phyloP scores from a whole-genome alignment of 768 basidiomycete genomes.

The Termitomyces sp. region DNA sequence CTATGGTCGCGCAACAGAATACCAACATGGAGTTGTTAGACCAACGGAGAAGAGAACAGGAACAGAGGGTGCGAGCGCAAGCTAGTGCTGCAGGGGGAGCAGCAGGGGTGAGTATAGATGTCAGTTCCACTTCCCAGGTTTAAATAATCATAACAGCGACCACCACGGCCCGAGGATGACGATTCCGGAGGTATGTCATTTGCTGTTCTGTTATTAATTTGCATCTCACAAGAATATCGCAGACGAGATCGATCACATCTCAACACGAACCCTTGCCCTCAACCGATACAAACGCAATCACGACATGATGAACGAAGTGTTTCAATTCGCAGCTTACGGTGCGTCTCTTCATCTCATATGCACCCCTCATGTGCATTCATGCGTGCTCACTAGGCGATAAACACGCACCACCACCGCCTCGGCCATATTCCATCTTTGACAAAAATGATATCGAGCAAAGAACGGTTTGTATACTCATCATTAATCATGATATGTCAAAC shows the following conservation, averaged over 20 bases:
- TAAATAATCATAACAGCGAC: slow-evolving; percentile 25
- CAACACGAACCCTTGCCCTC: slow-evolving; percentile 67
- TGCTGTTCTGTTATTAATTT: too few species aligned
- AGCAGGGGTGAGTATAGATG: slow-evolving; percentile 28
- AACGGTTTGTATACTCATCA: slow-evolving; percentile 36
- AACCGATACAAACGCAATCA: slow-evolving; percentile 78
- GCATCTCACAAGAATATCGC: not conserved
- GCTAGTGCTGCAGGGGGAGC: slow-evolving; percentile 32
- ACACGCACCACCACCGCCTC: slow-evolving; percentile 31
- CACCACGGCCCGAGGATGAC: slow-evolving; percentile 47
- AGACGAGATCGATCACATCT: slow-evolving; percentile 71
- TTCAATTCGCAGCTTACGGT: slow-evolving; percentile 71
- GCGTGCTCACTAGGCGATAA: slow-evolving; percentile 39
- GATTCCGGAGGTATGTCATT: slow-evolving; percentile 57
- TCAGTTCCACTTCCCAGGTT: slow-evolving; percentile 1
- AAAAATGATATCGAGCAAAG: slow-evolving; percentile 54
- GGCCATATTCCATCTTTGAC: slow-evolving; percentile 62
- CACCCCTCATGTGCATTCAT: not conserved
- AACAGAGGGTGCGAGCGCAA: slow-evolving; percentile 46
- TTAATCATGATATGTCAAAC: not conserved
- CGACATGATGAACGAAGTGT: slow-evolving; percentile 82
- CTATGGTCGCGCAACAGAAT: slow-evolving; percentile 72
- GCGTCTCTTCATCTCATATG: slow-evolving; percentile 7
- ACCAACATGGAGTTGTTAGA: slow-evolving; percentile 71
- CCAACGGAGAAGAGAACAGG: slow-evolving; percentile 59